A percentile compares a stretch with the other conserved stretches of the same genome.
These are phyloP conservation scores for Mucor sp. DNA, from an alignment of 371 early-diverging fungal species.

Conservation along the genomic window DNA sequence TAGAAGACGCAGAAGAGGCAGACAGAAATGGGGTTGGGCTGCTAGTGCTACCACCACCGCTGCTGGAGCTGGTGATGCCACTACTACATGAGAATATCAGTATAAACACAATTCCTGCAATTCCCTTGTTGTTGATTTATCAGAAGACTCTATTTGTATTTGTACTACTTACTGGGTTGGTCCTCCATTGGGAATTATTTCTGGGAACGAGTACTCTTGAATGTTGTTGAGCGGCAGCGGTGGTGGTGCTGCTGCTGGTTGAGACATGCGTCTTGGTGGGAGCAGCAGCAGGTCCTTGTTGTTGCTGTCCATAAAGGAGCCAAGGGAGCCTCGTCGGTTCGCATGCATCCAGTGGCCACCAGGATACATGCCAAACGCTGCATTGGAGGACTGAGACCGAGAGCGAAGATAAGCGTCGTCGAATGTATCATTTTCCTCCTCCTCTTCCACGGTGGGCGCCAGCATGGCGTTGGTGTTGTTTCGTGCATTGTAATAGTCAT, in stretches of 20 bases:
- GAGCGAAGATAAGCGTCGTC: constrained; percentile 29
- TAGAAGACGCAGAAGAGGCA: background rate
- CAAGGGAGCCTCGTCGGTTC: constrained; percentile 17
- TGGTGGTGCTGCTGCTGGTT: background rate
- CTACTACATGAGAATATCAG: background rate
- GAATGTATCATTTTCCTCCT: constrained; percentile 19
- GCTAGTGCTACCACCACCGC: background rate
- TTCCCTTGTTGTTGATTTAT: constrained; percentile 4
- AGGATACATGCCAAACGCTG: constrained; percentile 34
- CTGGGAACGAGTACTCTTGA: constrained; percentile 20
- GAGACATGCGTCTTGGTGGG: constrained; percentile 25
- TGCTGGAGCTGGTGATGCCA: background rate
- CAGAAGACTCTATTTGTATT: constrained; percentile 10
- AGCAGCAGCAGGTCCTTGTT: background rate
- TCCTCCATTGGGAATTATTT: constrained; percentile 17
- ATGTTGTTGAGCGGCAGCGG: background rate
- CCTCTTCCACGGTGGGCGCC: constrained; percentile 44
- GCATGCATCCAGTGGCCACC: background rate
- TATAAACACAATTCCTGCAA: constrained; percentile 3
- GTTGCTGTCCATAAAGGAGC: background rate
- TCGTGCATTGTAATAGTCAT: constrained; percentile 19
- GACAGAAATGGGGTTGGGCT: background rate
- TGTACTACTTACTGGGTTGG: constrained; percentile 17
- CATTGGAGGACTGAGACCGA: constrained; percentile 43
- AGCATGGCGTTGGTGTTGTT: constrained; percentile 23